Evolutionary conservation across 192 early-diverging fungal species (phyloP).

Genomic region (Nowakowskiella sp.): DNA sequence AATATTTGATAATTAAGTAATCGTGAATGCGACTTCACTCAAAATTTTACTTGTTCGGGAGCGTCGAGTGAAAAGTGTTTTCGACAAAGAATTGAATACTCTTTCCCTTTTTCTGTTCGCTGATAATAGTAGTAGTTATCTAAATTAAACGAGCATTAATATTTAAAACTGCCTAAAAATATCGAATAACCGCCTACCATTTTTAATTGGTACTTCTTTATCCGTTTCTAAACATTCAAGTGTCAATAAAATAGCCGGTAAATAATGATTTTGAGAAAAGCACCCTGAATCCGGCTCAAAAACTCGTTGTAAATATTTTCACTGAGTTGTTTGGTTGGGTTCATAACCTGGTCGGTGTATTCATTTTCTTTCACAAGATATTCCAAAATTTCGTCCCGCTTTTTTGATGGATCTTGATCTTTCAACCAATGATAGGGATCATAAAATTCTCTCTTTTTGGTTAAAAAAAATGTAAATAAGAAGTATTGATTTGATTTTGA

Average conservation of each 20-base stretch:
- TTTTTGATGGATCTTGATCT: conserved; percentile 23
- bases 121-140: too few species aligned
- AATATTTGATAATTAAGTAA: too few species aligned
- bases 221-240: too few species aligned
- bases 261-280: too few species aligned
- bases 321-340: conserved; percentile 15
- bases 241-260: too few species aligned
- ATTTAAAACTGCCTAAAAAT: too few species aligned
- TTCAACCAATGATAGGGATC: conserved; percentile 47
- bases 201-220: too few species aligned
- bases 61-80: not conserved
- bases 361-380: conserved; percentile 36
- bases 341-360: conserved; percentile 25
- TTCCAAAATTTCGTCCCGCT: conserved; percentile 30
- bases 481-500: too few species aligned
- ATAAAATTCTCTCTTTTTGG: too few species aligned
- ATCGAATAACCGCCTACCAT: too few species aligned
- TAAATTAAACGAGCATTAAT: too few species aligned
- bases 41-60: conserved; percentile 13
- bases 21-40: conserved; percentile 16
- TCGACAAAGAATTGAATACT: conserved; percentile 39
- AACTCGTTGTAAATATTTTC: conserved; percentile 42
- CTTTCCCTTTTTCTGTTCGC: conserved; percentile 35
- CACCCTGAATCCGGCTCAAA: conserved; percentile 23
- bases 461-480: too few species aligned